Percentiles rank a stretch among this genome's conserved stretches.
phyloP scores from a whole-genome alignment of 441 rosid species.

The Hypseocharis bilobata region DNA sequence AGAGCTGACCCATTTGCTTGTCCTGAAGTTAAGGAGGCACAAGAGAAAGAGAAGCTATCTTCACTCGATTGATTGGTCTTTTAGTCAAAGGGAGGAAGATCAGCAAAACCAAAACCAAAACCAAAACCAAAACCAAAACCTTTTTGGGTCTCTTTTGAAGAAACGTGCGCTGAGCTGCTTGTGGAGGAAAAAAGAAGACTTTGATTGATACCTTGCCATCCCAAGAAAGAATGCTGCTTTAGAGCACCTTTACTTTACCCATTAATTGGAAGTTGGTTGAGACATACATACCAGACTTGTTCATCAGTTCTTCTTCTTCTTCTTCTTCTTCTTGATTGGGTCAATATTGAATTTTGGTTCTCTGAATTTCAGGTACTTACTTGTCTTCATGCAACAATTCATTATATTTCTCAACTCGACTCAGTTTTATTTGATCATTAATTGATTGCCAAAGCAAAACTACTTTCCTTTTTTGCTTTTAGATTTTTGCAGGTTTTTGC shows the following conservation, averaged over 20 bases:
- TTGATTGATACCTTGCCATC: conserved; percentile 31
- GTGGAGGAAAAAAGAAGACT: conserved; percentile 24
- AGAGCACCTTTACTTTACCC: conserved; percentile 24
- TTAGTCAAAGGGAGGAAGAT: conserved; percentile 26
- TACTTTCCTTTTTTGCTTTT: background rate
- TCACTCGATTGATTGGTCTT: conserved; percentile 17
- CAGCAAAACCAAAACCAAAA: no score
- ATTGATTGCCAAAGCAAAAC: background rate
- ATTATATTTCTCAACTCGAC: background rate
- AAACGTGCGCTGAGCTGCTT: conserved; percentile 24
- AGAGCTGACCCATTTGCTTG: conserved; percentile 10
- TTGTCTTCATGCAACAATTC: background rate
- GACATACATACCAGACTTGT: background rate
- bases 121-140: conserved; percentile 16
- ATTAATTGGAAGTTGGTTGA: conserved; percentile 24
- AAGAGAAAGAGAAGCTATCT: no score
- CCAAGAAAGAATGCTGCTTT: conserved; percentile 26
- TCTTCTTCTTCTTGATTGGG: conserved; percentile 22
- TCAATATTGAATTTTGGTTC: conserved; percentile 13
- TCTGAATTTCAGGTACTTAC: conserved; percentile 1
- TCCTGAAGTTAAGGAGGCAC: conserved; percentile 8
- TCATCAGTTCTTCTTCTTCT: background rate
- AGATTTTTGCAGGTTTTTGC: background rate
- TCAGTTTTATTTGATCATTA: background rate
- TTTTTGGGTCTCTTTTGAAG: conserved; percentile 11